A percentile compares a stretch with the other conserved stretches of the same genome.
phyloP scores from a whole-genome alignment of 495 filamentous ascomycete species.

The Hypoxylon fuscum region DNA sequence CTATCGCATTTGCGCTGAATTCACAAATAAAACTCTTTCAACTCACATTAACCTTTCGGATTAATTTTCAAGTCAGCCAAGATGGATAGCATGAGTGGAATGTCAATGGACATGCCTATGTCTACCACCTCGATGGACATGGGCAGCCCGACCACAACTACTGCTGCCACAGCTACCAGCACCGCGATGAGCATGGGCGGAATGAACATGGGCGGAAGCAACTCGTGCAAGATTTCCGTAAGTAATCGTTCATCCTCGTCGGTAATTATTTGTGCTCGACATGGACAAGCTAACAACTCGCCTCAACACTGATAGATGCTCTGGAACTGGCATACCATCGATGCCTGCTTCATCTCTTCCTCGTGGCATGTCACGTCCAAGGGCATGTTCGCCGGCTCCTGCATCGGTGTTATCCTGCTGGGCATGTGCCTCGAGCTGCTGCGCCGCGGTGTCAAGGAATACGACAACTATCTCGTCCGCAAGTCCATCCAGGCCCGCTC shows the following conservation, averaged over 20 bases:
- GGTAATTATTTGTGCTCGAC: background rate
- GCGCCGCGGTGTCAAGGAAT: constrained; percentile 67
- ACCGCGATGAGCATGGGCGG: constrained; percentile 35
- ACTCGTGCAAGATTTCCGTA: constrained; percentile 29
- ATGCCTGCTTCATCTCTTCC: constrained; percentile 47
- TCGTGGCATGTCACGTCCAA: constrained; percentile 45
- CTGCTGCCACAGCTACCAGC: constrained; percentile 40
- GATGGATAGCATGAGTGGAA: constrained; percentile 23
- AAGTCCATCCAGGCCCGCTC: constrained; percentile 43
- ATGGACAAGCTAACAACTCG: background rate
- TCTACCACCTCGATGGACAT: background rate
- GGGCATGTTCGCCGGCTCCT: constrained; percentile 51
- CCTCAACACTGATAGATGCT: constrained; percentile 47
- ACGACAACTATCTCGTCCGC: constrained; percentile 66
- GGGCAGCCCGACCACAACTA: background rate
- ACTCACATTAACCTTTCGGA: background rate
- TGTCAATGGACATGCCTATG: constrained; percentile 12
- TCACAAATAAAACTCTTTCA: background rate
- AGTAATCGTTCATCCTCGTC: background rate
- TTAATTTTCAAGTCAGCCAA: background rate
- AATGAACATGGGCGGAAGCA: constrained; percentile 13
- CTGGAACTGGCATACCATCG: constrained; percentile 56
- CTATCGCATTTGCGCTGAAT: too few relatives aligned
- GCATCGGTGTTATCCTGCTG: constrained; percentile 55
- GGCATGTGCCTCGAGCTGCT: constrained; percentile 58